Base-by-base conservation (phyloP, 768 basidiomycete species). In the Pulveroboletus sp. region DNA sequence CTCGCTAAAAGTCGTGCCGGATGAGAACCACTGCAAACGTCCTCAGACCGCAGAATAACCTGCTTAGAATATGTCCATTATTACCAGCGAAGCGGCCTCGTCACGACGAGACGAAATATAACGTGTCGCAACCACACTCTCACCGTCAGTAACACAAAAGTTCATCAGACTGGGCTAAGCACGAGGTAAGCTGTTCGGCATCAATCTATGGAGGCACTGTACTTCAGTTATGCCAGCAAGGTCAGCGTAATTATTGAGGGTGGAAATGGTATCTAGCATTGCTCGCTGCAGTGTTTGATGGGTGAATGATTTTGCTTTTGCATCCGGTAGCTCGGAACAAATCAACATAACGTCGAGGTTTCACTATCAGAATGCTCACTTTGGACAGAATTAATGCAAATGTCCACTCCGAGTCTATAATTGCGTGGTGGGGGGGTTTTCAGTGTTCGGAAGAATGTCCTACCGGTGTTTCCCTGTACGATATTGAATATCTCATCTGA, bases 131-230 rank as follows among this genome's bases (percentile, higher is more conserved):
- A 99, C 80, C 6, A 99, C 90, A 50, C 87, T 90, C 59, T 89
- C 82, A 7, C 96, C 96, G 64, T 99, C 96, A 5, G 93, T 94
- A 28, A 98, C 86, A 58, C 92, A 94, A 64, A 95, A 99, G 65
- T 98, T 98, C 85, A 93, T 79, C 46, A 94, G 70, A 60, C 88
- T 89, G 12, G 93, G 94, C 82, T 92, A 56, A 39, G 30, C 14
- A 46, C 26, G 39, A 15, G 47, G 43, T 56, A 30, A 50, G 56
- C 31, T 14, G 28, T 24, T 31, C 21, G 10, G 21, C 39, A 18
- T 48, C 24, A 17, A 21, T 17, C 8, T n/a, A 44, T 32, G 45
- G 27, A 42, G 39, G 18, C 24, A 35, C 50, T 62, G 36, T 55
- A 86, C 88, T 75, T 93, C 90, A 10, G 74, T 82, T 47, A 90